phyloP scores from a whole-genome alignment of 805 yeast genomes.

The Hanseniaspora vineae region DNA sequence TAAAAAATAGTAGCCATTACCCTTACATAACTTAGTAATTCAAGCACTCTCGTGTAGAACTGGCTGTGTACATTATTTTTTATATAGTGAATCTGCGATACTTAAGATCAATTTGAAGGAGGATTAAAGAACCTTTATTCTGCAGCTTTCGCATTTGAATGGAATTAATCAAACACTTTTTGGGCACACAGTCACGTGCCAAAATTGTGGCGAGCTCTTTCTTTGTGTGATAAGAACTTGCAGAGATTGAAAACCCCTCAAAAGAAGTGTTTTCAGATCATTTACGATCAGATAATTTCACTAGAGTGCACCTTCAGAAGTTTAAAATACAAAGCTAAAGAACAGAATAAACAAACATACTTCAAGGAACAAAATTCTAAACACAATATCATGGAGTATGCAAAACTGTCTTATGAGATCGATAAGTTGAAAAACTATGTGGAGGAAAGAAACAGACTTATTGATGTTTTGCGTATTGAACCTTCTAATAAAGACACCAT shows the following conservation, averaged over 20 bases:
- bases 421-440: conserved; percentile 16
- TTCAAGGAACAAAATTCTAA: background rate
- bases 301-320: too few species aligned
- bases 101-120: too few species aligned
- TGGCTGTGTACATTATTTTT: background rate
- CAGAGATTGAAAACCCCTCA: background rate
- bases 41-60: too few species aligned
- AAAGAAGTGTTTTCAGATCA: too few species aligned
- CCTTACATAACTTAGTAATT: too few species aligned
- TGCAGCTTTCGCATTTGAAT: too few species aligned
- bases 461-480: conserved; percentile 9
- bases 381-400: conserved; percentile 10
- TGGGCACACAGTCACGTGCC: too few species aligned
- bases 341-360: background rate
- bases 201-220: too few species aligned
- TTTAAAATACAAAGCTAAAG: background rate
- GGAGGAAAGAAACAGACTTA: conserved; percentile 19
- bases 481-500: conserved; percentile 18
- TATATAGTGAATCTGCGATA: background rate
- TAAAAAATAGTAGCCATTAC: background rate
- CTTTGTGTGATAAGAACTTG: background rate
- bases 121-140: too few species aligned
- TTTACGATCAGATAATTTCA: too few species aligned
- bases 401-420: conserved; percentile 17
- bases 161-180: too few species aligned